Percentiles rank a stretch among this genome's conserved stretches.
Conservation (phyloP, 257 asterid species). For the Solanum chmielewskii region DNA sequence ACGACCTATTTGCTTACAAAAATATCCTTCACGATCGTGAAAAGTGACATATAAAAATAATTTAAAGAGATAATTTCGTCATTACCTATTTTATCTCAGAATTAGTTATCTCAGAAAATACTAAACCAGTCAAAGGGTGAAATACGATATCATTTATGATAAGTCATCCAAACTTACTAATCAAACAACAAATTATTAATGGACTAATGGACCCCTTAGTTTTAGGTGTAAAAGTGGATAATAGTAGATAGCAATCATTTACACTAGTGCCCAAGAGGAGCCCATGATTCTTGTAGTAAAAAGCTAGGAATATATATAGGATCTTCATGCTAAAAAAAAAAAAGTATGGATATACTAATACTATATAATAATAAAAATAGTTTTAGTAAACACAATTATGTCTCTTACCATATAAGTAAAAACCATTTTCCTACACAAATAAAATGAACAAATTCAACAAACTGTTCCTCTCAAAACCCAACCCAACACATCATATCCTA, state of each 20-base stretch:
- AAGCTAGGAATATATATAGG: neutral
- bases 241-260: neutral
- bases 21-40: too few relatives aligned
- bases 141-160: too few relatives aligned
- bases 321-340: neutral
- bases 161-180: neutral
- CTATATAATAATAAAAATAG: neutral
- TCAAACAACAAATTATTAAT: neutral
- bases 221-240: neutral
- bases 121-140: too few relatives aligned
- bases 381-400: neutral
- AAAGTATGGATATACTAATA: neutral
- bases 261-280: neutral
- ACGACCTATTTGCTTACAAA: neutral
- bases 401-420: neutral
- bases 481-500: neutral
- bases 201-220: neutral
- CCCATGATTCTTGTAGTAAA: neutral
- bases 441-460: neutral
- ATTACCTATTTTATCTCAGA: neutral
- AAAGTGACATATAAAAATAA: too few relatives aligned
- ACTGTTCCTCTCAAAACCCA: constrained; percentile 8
- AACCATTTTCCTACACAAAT: neutral
- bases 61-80: neutral
- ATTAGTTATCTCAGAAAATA: too few relatives aligned